Evolutionary conservation across 1,284 basidiomycete genomes (phyloP), one percentile per base, ranked within the genome.

Genomic region (Tremellales sp.): DNA sequence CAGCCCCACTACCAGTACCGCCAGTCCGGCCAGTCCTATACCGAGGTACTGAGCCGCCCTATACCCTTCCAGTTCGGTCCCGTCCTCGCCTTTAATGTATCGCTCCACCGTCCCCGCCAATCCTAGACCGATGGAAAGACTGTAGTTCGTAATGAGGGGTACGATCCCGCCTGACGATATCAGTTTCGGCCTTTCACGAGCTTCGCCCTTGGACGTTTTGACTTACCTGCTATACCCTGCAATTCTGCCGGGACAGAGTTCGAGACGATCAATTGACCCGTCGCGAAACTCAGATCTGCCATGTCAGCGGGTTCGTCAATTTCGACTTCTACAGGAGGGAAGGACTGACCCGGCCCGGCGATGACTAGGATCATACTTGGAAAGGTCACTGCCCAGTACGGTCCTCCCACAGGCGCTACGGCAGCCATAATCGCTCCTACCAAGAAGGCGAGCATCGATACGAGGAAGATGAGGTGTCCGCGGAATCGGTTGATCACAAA

Each of bases 331-430:
- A 22, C 15, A 19, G 4, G 27, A 23, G 10, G 11, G 15, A 26
- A 25, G 6, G 15, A 53, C 48, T 35, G 27, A 49, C 50, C 56
- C 4, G 60, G 55, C 6, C 55, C 55, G 29, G 52, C 46, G 17
- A 53, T 46, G 29, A 46, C 46, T 3, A 55, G n/a, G 4, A 60
- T 19, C 27, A 53, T 15, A 36, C 55, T 53, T 3, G 40, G 47
- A 40, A 64, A 64, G 1, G 52, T 54, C 43, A 51, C 41, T 2
- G 48, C 57, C 64, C 64, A 66, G 40, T 64, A 66, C 1, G 45
- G 49, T 24, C 50, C 44, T 19, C 54, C 19, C 2, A 44, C 44
- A 2, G 57, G 61, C 29, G 59, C 48, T 1, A 52, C 40, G 11
- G 55, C 54, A 13, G 52, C 48, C 11, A 66, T 33, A 7, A 66